Base-by-base conservation (phyloP, 805 yeast genomes). In the Yamadazyma nakazawae region DNA sequence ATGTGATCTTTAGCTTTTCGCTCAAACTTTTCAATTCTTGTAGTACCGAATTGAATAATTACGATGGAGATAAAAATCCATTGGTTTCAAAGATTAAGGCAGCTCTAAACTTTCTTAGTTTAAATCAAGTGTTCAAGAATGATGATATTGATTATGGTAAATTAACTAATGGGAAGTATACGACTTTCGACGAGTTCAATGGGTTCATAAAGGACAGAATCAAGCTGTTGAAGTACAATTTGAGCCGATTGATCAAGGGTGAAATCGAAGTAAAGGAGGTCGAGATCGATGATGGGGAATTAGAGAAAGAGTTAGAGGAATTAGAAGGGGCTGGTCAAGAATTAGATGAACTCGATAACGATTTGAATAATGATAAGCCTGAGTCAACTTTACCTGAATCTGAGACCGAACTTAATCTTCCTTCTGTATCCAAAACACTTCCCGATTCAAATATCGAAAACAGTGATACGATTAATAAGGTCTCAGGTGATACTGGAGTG, bases 221-320 rank as follows among this genome's bases (percentile, higher is more conserved):
- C 47, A 71, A 70, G 55, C 45, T 61, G 6, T 53, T 69, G 48
- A 72, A 72, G 56, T 69, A 50, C 43, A 72, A 70, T 30, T 64
- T 71, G 53, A 61, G 74, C 19, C 55, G 62, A 47, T 55, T 71
- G 37, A 48, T 71, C n/a, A 71, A 70, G 52, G 72, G 64, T 43
- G 69, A 72, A 50, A 51, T 71, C 2, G 53, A 53, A 12, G 54
- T 51, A 17, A 54, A 55, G 40, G 56, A 51, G 5, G 57, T 48
- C 5, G 59, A 60, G 32, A 13, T 28, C 9, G 32, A 28, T 9
- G 32, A 28, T 13, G 60, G 58, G 5, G 62, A 60, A 26, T 67
- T 62, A 34, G 54, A 54, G 26, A 70, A 68, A 37, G 66, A 61
- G 43, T 53, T 62, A 42, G 43, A 36, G 26, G 42, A 30, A 25